These are phyloP conservation scores for Piromyces finnis DNA, from an alignment of 192 early-diverging fungal species.

Conservation along the genomic window DNA sequence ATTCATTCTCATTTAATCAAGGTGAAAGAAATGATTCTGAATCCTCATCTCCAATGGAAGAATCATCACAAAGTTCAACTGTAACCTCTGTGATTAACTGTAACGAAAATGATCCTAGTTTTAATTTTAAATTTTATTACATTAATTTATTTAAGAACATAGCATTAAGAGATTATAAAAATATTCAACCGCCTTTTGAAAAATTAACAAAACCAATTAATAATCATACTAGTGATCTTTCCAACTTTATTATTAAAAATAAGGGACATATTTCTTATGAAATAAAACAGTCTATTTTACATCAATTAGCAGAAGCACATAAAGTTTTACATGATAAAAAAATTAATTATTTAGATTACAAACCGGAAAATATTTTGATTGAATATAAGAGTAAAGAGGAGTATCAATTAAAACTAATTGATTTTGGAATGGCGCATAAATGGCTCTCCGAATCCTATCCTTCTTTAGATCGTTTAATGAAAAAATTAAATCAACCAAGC, in stretches of 20 bases:
- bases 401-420: neutral
- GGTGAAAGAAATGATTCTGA: neutral
- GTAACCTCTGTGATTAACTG: neutral
- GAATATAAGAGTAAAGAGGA: neutral
- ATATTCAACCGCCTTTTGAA: neutral
- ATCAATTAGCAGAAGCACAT: slow-evolving; percentile 9
- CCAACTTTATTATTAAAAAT: neutral
- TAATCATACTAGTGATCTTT: slow-evolving; percentile 9
- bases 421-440: slow-evolving; percentile 1
- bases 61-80: neutral
- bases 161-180: neutral
- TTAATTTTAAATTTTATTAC: neutral
- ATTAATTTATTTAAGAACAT: neutral
- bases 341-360: slow-evolving; percentile 6
- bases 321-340: neutral
- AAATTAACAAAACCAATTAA: slow-evolving; percentile 3
- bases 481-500: neutral
- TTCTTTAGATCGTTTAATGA: neutral
- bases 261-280: neutral
- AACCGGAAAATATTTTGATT: neutral
- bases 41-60: neutral
- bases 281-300: neutral
- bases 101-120: neutral
- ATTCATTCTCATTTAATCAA: neutral
- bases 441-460: neutral